A percentile compares a stretch with the other conserved stretches of the same genome.
phyloP scores from a whole-genome alignment of 192 early-diverging fungal genomes.

The Backusella circina region DNA sequence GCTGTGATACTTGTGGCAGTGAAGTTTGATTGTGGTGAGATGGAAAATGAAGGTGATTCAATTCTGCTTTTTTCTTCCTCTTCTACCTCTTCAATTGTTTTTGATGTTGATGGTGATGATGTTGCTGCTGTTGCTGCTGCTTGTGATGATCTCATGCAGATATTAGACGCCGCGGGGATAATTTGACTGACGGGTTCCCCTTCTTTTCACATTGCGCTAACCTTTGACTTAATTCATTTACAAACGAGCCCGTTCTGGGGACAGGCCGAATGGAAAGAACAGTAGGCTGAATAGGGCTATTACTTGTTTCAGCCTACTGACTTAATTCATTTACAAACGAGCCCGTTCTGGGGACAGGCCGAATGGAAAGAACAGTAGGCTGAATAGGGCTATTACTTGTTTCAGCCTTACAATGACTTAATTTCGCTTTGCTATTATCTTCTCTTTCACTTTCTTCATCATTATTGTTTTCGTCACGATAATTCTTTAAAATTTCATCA shows the following conservation, averaged over 20 bases:
- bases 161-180: not conserved
- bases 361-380: not conserved
- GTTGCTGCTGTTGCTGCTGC: not conserved
- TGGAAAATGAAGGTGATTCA: not conserved
- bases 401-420: not conserved
- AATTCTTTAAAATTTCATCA: not conserved
- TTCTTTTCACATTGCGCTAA: constrained; percentile 8
- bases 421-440: not conserved
- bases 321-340: constrained; percentile 19
- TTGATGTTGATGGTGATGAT: not conserved
- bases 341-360: constrained; percentile 12
- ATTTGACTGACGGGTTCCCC: constrained; percentile 13
- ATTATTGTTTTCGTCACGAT: not conserved
- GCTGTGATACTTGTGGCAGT: not conserved
- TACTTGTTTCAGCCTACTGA: not conserved
- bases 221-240: constrained; percentile 12
- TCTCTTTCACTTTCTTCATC: not conserved
- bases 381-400: not conserved
- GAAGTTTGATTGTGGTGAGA: not conserved
- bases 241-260: constrained; percentile 18
- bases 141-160: constrained; percentile 1
- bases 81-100: constrained; percentile 1
- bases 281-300: not conserved
- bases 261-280: not conserved
- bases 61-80: not conserved